Evolutionary conservation across 148 eudicot species (phyloP), one percentile per base, ranked within the genome.

Genomic region (Chenopodium quinoa): DNA sequence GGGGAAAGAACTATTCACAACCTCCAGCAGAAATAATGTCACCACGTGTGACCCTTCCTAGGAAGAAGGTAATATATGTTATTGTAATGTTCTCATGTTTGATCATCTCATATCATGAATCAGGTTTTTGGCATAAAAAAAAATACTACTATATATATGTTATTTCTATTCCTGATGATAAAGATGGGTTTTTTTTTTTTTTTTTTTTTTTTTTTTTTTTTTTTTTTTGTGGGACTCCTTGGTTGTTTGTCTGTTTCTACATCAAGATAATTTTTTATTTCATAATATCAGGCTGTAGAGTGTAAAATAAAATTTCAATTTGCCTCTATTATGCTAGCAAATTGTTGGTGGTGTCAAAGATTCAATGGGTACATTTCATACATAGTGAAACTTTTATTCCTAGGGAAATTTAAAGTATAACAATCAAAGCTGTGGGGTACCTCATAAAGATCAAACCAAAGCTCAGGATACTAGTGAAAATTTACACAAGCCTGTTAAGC

Each of bases 1-100:
- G 99, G 83, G 99, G 99, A 73, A 96, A 96, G 88, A 96, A 96
- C 73, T 96, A 96, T 76, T 82, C 97, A 64, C 99, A 96, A 80
- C 99, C 99, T 31, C 99, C 98, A 12, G 93, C 99, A 9, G 99
- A 96, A 85, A 94, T 96, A 66, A 96, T 96, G 99, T 96, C 99
- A 22, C 99, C 99, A 3, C 88, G 94, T 67, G 67, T 72, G 81
- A 89, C 98, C 32, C 97, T 94, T 50, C 83, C 99, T n/a, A 88
- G 97, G 87, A 96, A 91, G 83, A 96, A 94, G 99, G 98, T 94
- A 67, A 27, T 84, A 70, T 74, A 9, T 58, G 0, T 54, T 68
- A 12, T 73, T 81, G 37, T 50, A 19, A 9, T 34, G 27, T 25
- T 71, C 44, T 50, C 37, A 32, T 34, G 68, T 71, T 81, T 75